Percentiles rank a stretch among this genome's conserved stretches.
Evolutionary conservation across 208 protist species (phyloP).

Genomic region (Jaenimonas drosophilae): DNA sequence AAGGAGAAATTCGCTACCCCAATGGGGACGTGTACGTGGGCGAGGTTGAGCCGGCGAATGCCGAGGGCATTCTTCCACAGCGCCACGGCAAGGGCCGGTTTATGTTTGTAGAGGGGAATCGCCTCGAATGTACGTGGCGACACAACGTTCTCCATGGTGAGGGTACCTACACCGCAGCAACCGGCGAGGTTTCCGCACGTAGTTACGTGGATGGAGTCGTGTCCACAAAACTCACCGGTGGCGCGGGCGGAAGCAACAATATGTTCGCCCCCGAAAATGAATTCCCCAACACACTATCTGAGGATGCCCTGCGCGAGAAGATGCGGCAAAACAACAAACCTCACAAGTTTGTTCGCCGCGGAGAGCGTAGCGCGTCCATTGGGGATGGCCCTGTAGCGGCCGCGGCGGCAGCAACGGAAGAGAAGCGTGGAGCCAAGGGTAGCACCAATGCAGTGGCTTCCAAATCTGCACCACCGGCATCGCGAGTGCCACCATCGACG

Average conservation of each 20-base stretch:
- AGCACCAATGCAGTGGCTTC: neutral
- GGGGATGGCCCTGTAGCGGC: neutral
- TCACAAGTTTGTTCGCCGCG: conserved; percentile 34
- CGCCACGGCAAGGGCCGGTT: conserved; percentile 57
- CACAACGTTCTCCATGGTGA: conserved; percentile 71
- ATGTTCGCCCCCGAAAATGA: conserved; percentile 62
- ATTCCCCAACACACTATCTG: conserved; percentile 67
- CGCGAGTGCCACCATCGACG: neutral
- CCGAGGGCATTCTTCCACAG: conserved; percentile 23
- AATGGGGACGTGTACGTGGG: conserved; percentile 69
- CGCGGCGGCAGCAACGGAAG: neutral
- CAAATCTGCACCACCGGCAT: too few relatives aligned
- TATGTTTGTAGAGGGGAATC: conserved; percentile 66
- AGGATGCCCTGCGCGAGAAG: conserved; percentile 25
- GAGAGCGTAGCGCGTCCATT: conserved; percentile 11
- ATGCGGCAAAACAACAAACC: conserved; percentile 15
- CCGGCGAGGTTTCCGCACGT: conserved; percentile 30
- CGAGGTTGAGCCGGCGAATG: conserved; percentile 32
- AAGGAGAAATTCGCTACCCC: conserved; percentile 37
- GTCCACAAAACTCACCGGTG: neutral
- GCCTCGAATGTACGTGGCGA: conserved; percentile 61
- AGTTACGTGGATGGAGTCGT: conserved; percentile 61
- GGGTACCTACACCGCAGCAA: conserved; percentile 41
- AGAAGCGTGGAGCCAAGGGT: neutral
- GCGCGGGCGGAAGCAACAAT: conserved; percentile 5